phyloP scores from a whole-genome alignment of 176 grass and related monocot genomes.

The Carex scoparia region DNA sequence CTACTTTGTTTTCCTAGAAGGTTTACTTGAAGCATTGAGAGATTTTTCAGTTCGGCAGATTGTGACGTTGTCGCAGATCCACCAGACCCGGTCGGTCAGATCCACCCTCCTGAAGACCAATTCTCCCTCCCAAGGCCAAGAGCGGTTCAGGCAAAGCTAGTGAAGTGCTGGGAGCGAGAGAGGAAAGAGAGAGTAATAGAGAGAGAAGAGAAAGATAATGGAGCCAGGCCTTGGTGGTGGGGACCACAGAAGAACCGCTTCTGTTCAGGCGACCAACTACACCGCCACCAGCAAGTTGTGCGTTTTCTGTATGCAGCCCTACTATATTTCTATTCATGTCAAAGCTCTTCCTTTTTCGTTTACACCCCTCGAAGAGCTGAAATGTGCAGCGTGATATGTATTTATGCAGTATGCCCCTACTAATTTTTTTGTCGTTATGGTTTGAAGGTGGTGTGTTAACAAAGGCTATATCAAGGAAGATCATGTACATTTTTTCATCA shows the following conservation, averaged over 20 bases:
- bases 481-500: conserved; percentile 83
- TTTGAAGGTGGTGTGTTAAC: conserved; percentile 70
- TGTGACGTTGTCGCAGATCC: background rate
- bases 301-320: conserved; percentile 1
- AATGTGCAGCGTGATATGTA: background rate
- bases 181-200: background rate
- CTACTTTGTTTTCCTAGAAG: background rate
- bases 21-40: background rate
- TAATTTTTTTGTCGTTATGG: conserved; percentile 8
- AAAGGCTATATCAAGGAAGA: conserved; percentile 99
- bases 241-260: conserved; percentile 59
- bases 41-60: background rate
- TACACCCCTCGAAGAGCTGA: background rate
- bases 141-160: no score
- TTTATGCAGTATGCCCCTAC: background rate
- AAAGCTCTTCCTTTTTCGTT: background rate
- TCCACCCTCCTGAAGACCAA: no score
- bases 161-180: background rate
- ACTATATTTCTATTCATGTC: background rate
- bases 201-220: conserved; percentile 3
- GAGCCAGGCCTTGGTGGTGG: conserved; percentile 18
- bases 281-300: conserved; percentile 87
- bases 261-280: conserved; percentile 95
- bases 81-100: no score
- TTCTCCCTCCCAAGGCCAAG: no score